Evolutionary conservation across 306 rosid genomes (phyloP).

Genomic region (Urtica urens): DNA sequence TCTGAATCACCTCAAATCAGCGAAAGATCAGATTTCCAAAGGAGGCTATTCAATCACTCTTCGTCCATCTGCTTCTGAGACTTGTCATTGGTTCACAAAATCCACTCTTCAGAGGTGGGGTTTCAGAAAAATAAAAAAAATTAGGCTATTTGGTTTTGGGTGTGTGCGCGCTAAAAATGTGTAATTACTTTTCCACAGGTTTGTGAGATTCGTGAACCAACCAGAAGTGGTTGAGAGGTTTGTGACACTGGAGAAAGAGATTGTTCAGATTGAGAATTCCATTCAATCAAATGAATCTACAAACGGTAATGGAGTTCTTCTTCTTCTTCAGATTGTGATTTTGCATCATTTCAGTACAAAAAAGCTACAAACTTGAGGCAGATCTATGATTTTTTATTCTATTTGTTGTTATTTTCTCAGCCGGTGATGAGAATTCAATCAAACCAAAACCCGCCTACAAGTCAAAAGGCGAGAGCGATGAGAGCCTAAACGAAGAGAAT

Average conservation of each 20-base stretch:
- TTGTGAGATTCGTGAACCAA: constrained; percentile 78
- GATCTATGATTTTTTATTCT: background rate
- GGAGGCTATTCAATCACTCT: constrained; percentile 92
- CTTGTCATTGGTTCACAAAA: constrained; percentile 85
- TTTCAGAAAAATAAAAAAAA: background rate
- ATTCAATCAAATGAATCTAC: constrained; percentile 48
- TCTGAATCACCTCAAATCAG: constrained; percentile 61
- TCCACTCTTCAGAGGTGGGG: constrained; percentile 76
- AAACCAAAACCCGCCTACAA: constrained; percentile 27
- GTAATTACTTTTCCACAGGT: constrained; percentile 42
- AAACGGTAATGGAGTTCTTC: constrained; percentile 13
- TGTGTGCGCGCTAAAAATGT: too few species aligned
- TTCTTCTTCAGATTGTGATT: background rate
- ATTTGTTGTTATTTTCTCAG: constrained; percentile 5
- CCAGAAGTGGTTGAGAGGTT: constrained; percentile 96
- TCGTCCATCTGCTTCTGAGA: constrained; percentile 37
- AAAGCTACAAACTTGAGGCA: too few species aligned
- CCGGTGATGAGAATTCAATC: constrained; percentile 39
- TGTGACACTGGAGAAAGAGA: constrained; percentile 85
- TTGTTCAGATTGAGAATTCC: constrained; percentile 82
- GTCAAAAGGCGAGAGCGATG: constrained; percentile 36
- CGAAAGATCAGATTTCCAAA: constrained; percentile 93
- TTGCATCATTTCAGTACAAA: background rate
- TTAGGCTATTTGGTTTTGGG: too few species aligned
- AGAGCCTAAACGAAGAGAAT: constrained; percentile 59